Percentiles rank a stretch among this genome's conserved stretches.
These are phyloP conservation scores for Fraxinus cuspidata DNA, from an alignment of 257 asterid genomes.

Conservation along the genomic window DNA sequence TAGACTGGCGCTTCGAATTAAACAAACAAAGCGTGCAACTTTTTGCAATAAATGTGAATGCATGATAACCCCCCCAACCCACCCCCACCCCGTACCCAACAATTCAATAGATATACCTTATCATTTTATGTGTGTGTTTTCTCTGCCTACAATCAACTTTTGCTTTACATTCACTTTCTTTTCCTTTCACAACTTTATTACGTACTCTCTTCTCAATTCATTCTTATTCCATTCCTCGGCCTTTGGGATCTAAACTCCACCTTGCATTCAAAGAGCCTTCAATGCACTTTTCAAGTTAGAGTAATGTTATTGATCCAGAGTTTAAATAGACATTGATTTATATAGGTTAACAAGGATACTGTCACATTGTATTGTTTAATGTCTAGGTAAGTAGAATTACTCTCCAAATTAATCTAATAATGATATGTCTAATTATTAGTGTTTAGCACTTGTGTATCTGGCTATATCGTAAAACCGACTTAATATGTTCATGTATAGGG, in stretches of 20 bases:
- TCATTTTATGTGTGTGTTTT: slow-evolving; percentile 21
- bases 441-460: too few relatives aligned
- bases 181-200: slow-evolving; percentile 23
- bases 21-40: slow-evolving; percentile 35
- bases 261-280: neutral
- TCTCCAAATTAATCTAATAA: too few relatives aligned
- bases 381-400: too few relatives aligned
- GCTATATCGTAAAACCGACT: too few relatives aligned
- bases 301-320: too few relatives aligned
- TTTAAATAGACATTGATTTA: too few relatives aligned
- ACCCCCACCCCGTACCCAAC: neutral
- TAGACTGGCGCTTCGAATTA: neutral
- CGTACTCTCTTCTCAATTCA: slow-evolving; percentile 11
- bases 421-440: neutral
- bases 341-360: too few relatives aligned
- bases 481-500: too few relatives aligned
- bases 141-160: slow-evolving; percentile 21
- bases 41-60: slow-evolving; percentile 24
- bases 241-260: slow-evolving; percentile 9
- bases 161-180: slow-evolving; percentile 18
- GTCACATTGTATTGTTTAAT: too few relatives aligned
- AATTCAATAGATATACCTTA: slow-evolving; percentile 1
- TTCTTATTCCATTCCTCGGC: slow-evolving; percentile 20
- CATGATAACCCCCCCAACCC: neutral
- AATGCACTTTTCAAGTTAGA: neutral